A percentile compares a stretch with the other conserved stretches of the same genome.
phyloP scores from a whole-genome alignment of 306 rosid genomes.

The Chamaecrista fasciculata region DNA sequence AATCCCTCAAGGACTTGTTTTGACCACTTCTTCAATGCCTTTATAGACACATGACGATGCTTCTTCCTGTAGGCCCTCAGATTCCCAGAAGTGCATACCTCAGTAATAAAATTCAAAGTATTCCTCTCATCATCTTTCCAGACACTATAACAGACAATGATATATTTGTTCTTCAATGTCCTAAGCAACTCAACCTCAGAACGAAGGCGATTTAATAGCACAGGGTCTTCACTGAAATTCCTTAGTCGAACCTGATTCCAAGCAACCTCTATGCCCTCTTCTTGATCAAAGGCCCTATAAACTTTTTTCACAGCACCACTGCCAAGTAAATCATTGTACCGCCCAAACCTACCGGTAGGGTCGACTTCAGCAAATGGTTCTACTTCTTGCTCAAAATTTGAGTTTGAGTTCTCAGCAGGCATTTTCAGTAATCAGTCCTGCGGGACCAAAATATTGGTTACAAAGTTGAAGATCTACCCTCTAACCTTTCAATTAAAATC shows the following conservation, averaged over 20 bases:
- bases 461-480: neutral
- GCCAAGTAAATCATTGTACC: constrained; percentile 74
- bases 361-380: constrained; percentile 83
- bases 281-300: constrained; percentile 84
- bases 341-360: constrained; percentile 80
- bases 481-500: neutral
- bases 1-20: constrained; percentile 87
- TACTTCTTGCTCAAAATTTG: constrained; percentile 41
- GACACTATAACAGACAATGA: constrained; percentile 75
- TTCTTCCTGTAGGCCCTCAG: constrained; percentile 83
- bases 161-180: constrained; percentile 58
- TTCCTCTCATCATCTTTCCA: constrained; percentile 68
- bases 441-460: neutral
- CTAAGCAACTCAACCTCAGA: constrained; percentile 74
- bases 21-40: constrained; percentile 93
- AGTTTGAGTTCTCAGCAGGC: constrained; percentile 55
- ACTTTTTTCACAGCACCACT: constrained; percentile 87
- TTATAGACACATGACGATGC: constrained; percentile 77
- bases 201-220: constrained; percentile 57
- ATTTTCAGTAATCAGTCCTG: constrained; percentile 45
- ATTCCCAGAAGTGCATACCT: constrained; percentile 84
- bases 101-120: constrained; percentile 79
- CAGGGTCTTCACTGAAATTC: constrained; percentile 61
- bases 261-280: constrained; percentile 91
- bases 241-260: constrained; percentile 87